Evolutionary conservation across 2,329 filamentous ascomycete genomes (phyloP).

Genomic region (Claviceps lovelessii): DNA sequence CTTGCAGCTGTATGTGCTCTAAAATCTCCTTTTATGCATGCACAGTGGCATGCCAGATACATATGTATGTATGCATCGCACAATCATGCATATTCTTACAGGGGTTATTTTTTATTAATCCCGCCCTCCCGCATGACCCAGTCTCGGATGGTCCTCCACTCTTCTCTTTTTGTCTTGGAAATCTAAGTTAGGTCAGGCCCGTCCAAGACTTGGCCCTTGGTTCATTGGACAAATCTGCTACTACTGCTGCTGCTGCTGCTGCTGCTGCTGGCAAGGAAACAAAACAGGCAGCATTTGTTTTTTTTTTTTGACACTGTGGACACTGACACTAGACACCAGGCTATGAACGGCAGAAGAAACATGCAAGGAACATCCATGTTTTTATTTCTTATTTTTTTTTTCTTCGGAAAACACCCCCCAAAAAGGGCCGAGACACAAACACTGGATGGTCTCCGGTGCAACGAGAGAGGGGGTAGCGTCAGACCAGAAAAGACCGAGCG

Average conservation of each 20-base stretch:
- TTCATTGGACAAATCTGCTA: too few species aligned
- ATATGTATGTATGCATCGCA: background rate
- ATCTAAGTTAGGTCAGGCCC: background rate
- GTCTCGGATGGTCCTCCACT: background rate
- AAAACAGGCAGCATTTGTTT: too few species aligned
- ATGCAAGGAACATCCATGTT: slow-evolving; percentile 5
- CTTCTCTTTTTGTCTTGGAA: background rate
- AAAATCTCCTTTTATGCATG: background rate
- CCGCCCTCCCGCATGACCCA: background rate
- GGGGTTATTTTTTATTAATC: background rate
- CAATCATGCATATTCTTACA: background rate
- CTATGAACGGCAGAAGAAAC: background rate
- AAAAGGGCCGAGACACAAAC: too few species aligned
- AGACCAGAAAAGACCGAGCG: too few species aligned
- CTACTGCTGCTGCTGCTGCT: too few species aligned
- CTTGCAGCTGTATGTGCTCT: background rate
- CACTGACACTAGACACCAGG: background rate
- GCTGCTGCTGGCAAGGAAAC: too few species aligned
- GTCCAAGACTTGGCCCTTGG: background rate
- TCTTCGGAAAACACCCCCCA: too few species aligned
- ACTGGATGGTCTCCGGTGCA: too few species aligned
- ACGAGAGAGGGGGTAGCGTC: too few species aligned
- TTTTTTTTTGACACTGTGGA: background rate
- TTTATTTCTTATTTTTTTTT: too few species aligned
- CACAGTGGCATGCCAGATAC: too few species aligned